Evolutionary conservation across 1,284 basidiomycete genomes (phyloP).

Genomic region (Microbotryum lychnidis-dioicae): DNA sequence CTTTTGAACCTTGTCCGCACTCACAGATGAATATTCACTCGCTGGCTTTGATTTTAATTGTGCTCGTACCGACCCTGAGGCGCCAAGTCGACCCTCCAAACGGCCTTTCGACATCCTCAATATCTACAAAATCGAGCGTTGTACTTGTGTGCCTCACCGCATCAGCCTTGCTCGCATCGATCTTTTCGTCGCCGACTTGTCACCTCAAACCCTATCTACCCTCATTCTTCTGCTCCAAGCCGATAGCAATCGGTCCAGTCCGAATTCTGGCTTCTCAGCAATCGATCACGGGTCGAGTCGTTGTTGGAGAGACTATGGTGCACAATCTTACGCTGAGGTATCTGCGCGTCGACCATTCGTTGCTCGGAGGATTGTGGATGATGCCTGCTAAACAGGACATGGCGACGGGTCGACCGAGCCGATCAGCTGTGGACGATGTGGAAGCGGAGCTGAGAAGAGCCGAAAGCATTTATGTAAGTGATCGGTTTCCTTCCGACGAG

Average conservation of each 20-base stretch:
- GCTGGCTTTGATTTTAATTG: too few species aligned
- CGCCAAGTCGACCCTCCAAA: not conserved
- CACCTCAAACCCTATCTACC: not conserved
- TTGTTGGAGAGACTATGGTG: slow-evolving; percentile 56
- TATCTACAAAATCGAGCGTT: not conserved
- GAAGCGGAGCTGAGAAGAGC: slow-evolving; percentile 35
- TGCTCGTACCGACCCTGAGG: too few species aligned
- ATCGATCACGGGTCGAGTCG: slow-evolving; percentile 66
- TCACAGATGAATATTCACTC: too few species aligned
- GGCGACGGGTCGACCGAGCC: slow-evolving; percentile 44
- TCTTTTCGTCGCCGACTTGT: slow-evolving; percentile 6
- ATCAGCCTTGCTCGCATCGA: slow-evolving; percentile 1
- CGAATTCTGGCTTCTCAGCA: slow-evolving; percentile 56
- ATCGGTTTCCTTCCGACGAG: slow-evolving; percentile 43
- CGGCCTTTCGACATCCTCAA: not conserved
- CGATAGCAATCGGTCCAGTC: not conserved
- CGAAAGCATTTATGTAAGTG: slow-evolving; percentile 42
- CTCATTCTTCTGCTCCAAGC: not conserved
- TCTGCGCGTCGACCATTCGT: slow-evolving; percentile 74
- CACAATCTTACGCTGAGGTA: slow-evolving; percentile 59
- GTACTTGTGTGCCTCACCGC: not conserved
- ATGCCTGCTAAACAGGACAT: slow-evolving; percentile 35
- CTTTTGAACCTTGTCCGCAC: too few species aligned
- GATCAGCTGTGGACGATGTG: slow-evolving; percentile 29
- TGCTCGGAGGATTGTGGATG: slow-evolving; percentile 82